These are phyloP conservation scores for Pichia kudriavzevii DNA, from an alignment of 1,139 yeast species.

Conservation along the genomic window DNA sequence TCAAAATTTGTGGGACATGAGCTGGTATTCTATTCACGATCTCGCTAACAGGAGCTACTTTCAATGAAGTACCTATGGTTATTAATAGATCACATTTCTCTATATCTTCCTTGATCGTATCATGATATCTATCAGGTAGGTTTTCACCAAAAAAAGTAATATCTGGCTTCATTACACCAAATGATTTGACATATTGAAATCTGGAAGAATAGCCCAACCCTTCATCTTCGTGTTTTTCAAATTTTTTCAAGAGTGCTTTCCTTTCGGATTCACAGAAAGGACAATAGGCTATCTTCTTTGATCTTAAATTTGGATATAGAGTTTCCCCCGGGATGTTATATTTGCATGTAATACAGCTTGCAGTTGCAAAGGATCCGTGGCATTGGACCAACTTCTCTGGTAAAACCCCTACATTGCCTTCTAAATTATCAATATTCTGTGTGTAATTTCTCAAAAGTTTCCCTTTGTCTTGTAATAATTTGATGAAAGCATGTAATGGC, in stretches of 20 bases:
- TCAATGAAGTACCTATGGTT: conserved; percentile 88
- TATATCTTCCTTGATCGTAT: conserved; percentile 50
- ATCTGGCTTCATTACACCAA: conserved; percentile 91
- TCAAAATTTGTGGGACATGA: conserved; percentile 72
- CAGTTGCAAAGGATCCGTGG: conserved; percentile 92
- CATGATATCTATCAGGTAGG: conserved; percentile 68
- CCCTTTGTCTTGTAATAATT: conserved; percentile 64
- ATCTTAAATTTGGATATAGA: conserved; percentile 55
- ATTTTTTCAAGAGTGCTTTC: conserved; percentile 23
- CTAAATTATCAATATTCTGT: conserved; percentile 90
- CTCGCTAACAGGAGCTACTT: conserved; percentile 94
- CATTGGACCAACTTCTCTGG: conserved; percentile 77
- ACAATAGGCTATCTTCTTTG: conserved; percentile 61
- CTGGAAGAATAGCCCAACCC: conserved; percentile 27
- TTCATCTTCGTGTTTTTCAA: conserved; percentile 26
- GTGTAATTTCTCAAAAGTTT: conserved; percentile 84
- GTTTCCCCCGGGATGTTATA: conserved; percentile 59
- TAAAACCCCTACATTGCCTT: conserved; percentile 71
- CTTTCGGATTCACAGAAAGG: conserved; percentile 53
- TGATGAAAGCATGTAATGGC: conserved; percentile 82
- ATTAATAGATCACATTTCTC: conserved; percentile 70
- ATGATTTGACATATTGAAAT: conserved; percentile 34
- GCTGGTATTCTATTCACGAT: conserved; percentile 71
- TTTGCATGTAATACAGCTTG: conserved; percentile 79
- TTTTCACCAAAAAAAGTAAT: conserved; percentile 92